phyloP scores from a whole-genome alignment of 345 rosid species.

The Adansonia digitata region DNA sequence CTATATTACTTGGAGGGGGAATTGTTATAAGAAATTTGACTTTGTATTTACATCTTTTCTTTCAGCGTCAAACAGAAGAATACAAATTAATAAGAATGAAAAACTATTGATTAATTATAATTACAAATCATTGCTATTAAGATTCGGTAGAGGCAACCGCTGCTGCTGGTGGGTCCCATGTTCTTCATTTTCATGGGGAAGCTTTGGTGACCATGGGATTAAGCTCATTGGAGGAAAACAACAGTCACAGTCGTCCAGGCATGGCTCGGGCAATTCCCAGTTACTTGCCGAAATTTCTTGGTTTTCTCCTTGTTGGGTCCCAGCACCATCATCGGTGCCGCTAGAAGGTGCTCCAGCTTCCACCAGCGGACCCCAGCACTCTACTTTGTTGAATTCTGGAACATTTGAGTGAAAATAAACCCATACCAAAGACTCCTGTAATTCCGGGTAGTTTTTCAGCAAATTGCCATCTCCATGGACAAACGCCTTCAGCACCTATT shows the following conservation, averaged over 20 bases:
- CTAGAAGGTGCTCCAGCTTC: conserved; percentile 36
- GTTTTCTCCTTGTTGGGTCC: conserved; percentile 12
- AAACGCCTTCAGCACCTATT: conserved; percentile 71
- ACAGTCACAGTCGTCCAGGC: conserved; percentile 44
- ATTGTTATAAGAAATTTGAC: not conserved
- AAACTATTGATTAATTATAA: not conserved
- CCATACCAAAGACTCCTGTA: conserved; percentile 84
- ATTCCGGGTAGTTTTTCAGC: conserved; percentile 70
- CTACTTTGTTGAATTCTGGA: conserved; percentile 65
- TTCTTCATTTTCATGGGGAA: conserved; percentile 10
- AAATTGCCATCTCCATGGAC: conserved; percentile 78
- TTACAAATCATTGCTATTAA: not conserved
- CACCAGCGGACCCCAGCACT: conserved; percentile 82
- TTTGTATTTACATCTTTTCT: not conserved
- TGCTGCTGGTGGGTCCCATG: conserved; percentile 9
- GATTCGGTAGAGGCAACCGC: conserved; percentile 7
- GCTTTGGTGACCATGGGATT: conserved; percentile 42
- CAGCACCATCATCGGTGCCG: conserved; percentile 5
- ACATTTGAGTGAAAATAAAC: conserved; percentile 83
- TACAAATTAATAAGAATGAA: not conserved
- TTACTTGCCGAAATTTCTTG: conserved; percentile 18
- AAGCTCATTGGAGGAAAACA: conserved; percentile 57
- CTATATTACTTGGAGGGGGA: no score
- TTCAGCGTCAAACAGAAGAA: not conserved
- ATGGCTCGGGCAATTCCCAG: conserved; percentile 36